Evolutionary conservation across 2,329 filamentous ascomycete genomes (phyloP), one percentile per base, ranked within the genome.

Genomic region (Alternaria alternata): DNA sequence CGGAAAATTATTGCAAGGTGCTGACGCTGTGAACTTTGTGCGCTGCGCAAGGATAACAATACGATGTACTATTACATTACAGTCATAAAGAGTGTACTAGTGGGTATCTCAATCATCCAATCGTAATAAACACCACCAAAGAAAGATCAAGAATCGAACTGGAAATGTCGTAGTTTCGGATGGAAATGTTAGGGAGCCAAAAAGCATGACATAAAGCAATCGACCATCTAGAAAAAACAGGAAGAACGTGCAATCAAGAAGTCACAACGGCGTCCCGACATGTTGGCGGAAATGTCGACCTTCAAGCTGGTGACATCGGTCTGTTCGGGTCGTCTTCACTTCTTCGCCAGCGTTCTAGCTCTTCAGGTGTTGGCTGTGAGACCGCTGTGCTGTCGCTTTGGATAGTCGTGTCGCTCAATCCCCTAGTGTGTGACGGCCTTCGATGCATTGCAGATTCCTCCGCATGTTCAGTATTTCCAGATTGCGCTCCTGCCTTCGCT

Each of bases 361-460:
- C 73, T 48, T 77, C 75, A 18, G 73, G 68, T 34, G 75, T 76
- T 1, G 74, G 73, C 30, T 75, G 67, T n/a, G 73, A 76, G 9
- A 77, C 71, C 7, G 69, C 75, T 39, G 75, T 78, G 48, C 64
- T 75, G 11, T 77, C 73, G 48, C 74, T 77, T 26, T 72, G 65
- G 2, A 76, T 55, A 4, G 75, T 76, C 3, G 61, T 66, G 57
- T 78, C 73, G 61, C 75, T 78, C 12, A 73, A 53, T 2, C 71
- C 75, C 42, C 75, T 61, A 5, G 66, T 56, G 51, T 77, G 74
- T n/a, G 73, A 71, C 28, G 75, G 72, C 1, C 72, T 67, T 34
- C 70, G 65, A 32, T 74, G 68, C 7, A 52, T 30, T n/a, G 30
- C 39, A 24, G 51, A 28, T 9, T 54, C 30, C 18, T 54, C 34